These are phyloP conservation scores for Fusarium drepaniforme DNA, from an alignment of 2,329 filamentous ascomycete species.

Conservation along the genomic window DNA sequence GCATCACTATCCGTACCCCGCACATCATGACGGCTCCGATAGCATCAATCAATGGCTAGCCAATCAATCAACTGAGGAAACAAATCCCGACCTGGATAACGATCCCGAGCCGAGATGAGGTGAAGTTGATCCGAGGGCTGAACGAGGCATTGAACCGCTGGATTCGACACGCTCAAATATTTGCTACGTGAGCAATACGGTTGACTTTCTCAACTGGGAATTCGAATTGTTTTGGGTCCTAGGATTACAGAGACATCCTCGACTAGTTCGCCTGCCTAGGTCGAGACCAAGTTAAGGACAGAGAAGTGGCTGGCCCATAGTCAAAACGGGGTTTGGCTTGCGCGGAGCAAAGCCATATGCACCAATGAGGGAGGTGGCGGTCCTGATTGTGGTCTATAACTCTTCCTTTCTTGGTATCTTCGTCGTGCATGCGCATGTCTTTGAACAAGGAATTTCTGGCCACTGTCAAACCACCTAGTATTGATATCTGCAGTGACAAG, in stretches of 20 bases:
- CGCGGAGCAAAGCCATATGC: not conserved
- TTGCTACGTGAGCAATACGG: not conserved
- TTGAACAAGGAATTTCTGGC: not conserved
- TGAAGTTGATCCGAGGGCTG: not conserved
- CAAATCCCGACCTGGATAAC: not conserved
- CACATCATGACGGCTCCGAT: not conserved
- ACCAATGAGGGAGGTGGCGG: not conserved
- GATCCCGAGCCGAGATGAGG: not conserved
- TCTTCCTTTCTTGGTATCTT: not conserved
- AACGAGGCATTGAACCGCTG: not conserved
- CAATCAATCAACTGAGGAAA: not conserved
- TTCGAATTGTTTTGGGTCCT: not conserved
- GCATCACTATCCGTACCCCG: slow-evolving; percentile 9
- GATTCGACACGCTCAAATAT: not conserved
- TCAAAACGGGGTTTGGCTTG: not conserved
- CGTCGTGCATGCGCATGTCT: not conserved
- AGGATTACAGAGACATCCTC: not conserved
- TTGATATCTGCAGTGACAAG: too few relatives aligned
- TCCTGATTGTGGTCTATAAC: not conserved
- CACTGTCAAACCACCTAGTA: not conserved
- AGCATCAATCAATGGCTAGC: not conserved
- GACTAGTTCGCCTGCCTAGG: not conserved
- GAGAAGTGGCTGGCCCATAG: not conserved
- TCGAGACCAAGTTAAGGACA: not conserved
- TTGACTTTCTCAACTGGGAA: not conserved